phyloP scores from a whole-genome alignment of 176 grass and related monocot species.

The Thinopyrum elongatum region DNA sequence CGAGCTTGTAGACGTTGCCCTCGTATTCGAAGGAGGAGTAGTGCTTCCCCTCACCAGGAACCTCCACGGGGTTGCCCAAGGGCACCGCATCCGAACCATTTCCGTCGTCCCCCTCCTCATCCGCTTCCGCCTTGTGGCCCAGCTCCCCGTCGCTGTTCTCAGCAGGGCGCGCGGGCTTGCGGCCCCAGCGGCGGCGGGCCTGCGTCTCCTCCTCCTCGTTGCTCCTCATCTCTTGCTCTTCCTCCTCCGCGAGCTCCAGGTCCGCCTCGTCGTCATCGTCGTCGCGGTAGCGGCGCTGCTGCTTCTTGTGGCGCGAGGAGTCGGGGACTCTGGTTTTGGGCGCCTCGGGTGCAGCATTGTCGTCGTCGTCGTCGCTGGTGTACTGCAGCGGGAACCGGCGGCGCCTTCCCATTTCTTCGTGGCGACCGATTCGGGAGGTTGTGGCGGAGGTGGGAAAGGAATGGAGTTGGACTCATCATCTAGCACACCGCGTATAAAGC shows the following conservation, averaged over 20 bases:
- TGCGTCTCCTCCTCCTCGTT: conserved; percentile 40
- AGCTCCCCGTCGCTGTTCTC: background rate
- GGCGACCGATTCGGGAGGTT: background rate
- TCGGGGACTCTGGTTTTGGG: background rate
- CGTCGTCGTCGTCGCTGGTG: conserved; percentile 48
- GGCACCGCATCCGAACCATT: conserved; percentile 50
- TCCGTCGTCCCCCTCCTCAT: conserved; percentile 24
- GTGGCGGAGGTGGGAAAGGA: background rate
- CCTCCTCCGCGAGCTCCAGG: conserved; percentile 41
- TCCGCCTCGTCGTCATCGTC: conserved; percentile 29
- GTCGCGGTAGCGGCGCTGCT: conserved; percentile 19
- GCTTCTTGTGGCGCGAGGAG: conserved; percentile 24
- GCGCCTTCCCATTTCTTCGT: conserved; percentile 56
- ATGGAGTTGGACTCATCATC: background rate
- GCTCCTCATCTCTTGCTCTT: conserved; percentile 43
- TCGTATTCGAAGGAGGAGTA: conserved; percentile 81
- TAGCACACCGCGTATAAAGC: no score
- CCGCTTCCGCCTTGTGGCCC: background rate
- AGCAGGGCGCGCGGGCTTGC: conserved; percentile 24
- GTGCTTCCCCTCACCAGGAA: conserved; percentile 64
- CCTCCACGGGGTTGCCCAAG: conserved; percentile 56
- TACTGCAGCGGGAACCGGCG: conserved; percentile 45
- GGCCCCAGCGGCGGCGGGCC: conserved; percentile 28
- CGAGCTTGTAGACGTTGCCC: conserved; percentile 73
- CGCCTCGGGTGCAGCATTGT: background rate